Evolutionary conservation across 805 yeast genomes (phyloP), one percentile per base, ranked within the genome.

Genomic region (Sugiyamaella lignohabitans): DNA sequence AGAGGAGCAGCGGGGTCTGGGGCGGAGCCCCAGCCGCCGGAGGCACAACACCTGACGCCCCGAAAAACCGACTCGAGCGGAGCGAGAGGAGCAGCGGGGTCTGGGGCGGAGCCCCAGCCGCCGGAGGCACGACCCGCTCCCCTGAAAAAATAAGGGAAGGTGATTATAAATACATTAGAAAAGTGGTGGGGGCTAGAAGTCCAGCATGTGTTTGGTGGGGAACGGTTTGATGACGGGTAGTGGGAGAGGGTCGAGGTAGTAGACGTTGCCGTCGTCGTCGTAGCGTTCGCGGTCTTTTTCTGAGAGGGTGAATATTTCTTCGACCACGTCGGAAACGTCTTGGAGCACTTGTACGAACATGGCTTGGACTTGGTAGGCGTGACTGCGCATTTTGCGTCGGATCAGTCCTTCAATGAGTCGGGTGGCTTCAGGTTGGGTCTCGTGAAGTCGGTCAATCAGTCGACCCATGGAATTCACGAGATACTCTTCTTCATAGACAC

Each of bases 401-500:
- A 85, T 61, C 51, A 93, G 71, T 0, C 83, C 91, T 53, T 84
- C 91, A 35, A 88, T 76, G 51, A 93, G 72, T 52, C 75, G 74
- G 18, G 75, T 58, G 1, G 93, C 89, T 58, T 93, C 98, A 0
- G 78, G 71, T 54, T 78, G 76, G 0, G 95, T 84, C 54, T 76
- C 80, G 39, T 78, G 76, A 48, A 93, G 66, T 56, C 98, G 78
- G 46, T 87, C 97, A 29, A 87, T 66, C 62, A 93, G 73, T 61
- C 99, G 79, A 3, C 95, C 93, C 49, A 87, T 80, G 2, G 97
- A 89, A 56, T 78, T 79, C 41, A 93, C 82, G 47, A 93, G 75
- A 64, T 93, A 93, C 63, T 93, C 98, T 63, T 93, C 98, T 65
- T 93, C 99, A 60, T 93, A 93, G 18, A 93, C 84, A 4, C 97